A percentile compares a stretch with the other conserved stretches of the same genome.
These are phyloP conservation scores for Psilocybe azurescens DNA, from an alignment of 768 basidiomycete genomes.

Conservation along the genomic window DNA sequence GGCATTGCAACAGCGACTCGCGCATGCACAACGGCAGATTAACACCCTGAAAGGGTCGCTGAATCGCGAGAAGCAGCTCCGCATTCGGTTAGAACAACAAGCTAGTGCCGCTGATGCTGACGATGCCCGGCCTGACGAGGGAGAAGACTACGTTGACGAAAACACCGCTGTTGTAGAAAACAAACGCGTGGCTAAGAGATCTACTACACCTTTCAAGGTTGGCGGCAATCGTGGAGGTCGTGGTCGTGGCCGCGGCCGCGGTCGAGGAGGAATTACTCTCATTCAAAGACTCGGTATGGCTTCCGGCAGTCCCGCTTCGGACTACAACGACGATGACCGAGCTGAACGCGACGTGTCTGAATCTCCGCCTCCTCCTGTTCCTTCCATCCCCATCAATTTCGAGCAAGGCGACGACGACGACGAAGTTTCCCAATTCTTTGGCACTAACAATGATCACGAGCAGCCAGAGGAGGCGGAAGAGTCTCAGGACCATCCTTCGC, in stretches of 20 bases:
- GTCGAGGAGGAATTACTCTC: conserved; percentile 58
- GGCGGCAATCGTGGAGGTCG: conserved; percentile 43
- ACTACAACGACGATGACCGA: conserved; percentile 45
- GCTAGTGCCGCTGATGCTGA: conserved; percentile 42
- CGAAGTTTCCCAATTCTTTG: conserved; percentile 41
- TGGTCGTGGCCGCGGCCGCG: conserved; percentile 57
- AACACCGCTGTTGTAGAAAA: conserved; percentile 51
- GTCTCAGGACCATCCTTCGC: conserved; percentile 21
- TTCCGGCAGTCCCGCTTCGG: conserved; percentile 54
- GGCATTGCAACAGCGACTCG: conserved; percentile 77
- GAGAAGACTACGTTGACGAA: conserved; percentile 42
- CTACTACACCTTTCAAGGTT: conserved; percentile 61
- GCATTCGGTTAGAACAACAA: conserved; percentile 46
- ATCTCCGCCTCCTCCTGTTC: conserved; percentile 45
- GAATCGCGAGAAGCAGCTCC: conserved; percentile 83
- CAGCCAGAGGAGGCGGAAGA: conserved; percentile 33
- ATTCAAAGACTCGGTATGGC: conserved; percentile 69
- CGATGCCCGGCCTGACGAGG: conserved; percentile 52
- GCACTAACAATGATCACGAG: conserved; percentile 29
- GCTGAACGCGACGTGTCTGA: conserved; percentile 28
- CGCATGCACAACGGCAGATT: conserved; percentile 88
- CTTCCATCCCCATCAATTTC: conserved; percentile 44
- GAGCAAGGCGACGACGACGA: conserved; percentile 42
- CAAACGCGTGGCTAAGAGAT: conserved; percentile 39
- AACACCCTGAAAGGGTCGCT: conserved; percentile 80